Conservation (phyloP, 75 land plant genomes). For the Sequoiadendron giganteum region DNA sequence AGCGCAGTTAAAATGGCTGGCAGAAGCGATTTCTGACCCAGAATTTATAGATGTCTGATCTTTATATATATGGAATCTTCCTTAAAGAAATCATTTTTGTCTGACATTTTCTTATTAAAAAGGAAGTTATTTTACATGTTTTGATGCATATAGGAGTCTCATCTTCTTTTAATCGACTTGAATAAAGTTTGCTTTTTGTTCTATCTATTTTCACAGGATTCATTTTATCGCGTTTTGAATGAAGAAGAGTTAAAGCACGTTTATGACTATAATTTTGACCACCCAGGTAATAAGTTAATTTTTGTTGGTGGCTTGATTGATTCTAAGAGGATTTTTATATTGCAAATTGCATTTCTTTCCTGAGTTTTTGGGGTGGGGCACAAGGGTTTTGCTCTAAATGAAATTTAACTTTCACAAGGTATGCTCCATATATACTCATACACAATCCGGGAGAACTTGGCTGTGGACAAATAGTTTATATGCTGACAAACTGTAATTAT, state of each 20-base stretch:
- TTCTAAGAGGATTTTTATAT: neutral
- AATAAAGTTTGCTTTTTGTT: neutral
- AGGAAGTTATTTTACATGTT: neutral
- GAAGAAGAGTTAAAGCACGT: constrained; percentile 69
- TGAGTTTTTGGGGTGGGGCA: neutral
- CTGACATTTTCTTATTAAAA: neutral
- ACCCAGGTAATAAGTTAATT: constrained; percentile 63
- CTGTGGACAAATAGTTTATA: neutral
- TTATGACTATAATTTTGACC: constrained; percentile 92
- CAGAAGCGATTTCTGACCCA: neutral
- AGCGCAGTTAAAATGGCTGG: neutral
- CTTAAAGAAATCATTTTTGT: neutral
- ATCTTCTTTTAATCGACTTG: neutral
- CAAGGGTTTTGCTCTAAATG: neutral
- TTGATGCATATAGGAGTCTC: neutral
- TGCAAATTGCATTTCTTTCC: neutral
- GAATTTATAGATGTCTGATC: neutral
- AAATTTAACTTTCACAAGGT: neutral
- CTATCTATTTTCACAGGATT: constrained; percentile 54
- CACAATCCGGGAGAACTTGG: neutral
- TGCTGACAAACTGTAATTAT: neutral
- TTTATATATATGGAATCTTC: neutral
- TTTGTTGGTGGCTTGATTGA: neutral
- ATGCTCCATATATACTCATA: neutral
- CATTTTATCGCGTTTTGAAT: constrained; percentile 75